A percentile compares a stretch with the other conserved stretches of the same genome.
Conservation (phyloP, 257 asterid species). For the Voacanga thouarsii region DNA sequence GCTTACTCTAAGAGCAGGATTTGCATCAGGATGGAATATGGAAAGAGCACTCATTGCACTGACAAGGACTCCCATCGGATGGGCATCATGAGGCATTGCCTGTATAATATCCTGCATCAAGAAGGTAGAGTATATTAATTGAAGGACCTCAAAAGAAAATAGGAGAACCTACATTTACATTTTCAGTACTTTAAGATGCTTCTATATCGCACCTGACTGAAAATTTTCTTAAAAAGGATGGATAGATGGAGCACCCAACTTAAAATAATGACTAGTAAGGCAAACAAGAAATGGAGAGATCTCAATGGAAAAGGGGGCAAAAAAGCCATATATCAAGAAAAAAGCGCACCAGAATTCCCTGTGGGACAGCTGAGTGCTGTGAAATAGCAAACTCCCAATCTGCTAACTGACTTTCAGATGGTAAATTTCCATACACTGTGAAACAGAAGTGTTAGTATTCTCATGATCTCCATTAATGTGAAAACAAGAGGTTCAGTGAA, state of each 20-base stretch:
- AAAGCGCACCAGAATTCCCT: conserved; percentile 42
- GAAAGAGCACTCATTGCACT: conserved; percentile 97
- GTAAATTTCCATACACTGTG: conserved; percentile 92
- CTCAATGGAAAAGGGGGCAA: background rate
- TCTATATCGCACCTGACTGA: background rate
- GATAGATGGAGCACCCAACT: background rate
- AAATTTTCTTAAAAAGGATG: too few species aligned
- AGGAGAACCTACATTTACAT: background rate
- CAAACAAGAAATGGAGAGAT: background rate
- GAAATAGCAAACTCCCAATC: conserved; percentile 96
- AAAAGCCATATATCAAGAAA: background rate
- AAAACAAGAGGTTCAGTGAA: background rate
- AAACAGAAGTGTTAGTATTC: background rate
- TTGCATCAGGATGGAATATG: conserved; percentile 99
- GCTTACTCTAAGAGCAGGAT: conserved; percentile 94
- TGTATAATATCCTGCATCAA: conserved; percentile 86
- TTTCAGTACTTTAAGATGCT: too few species aligned
- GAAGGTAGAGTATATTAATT: background rate
- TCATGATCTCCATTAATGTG: background rate
- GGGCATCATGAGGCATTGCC: conserved; percentile 99
- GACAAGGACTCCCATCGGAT: conserved; percentile 99
- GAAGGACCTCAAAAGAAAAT: background rate
- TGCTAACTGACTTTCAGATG: conserved; percentile 75
- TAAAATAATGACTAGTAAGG: background rate
- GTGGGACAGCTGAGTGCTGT: conserved; percentile 71